phyloP scores from a whole-genome alignment of 768 basidiomycete species.

The Leccinum arenicola region DNA sequence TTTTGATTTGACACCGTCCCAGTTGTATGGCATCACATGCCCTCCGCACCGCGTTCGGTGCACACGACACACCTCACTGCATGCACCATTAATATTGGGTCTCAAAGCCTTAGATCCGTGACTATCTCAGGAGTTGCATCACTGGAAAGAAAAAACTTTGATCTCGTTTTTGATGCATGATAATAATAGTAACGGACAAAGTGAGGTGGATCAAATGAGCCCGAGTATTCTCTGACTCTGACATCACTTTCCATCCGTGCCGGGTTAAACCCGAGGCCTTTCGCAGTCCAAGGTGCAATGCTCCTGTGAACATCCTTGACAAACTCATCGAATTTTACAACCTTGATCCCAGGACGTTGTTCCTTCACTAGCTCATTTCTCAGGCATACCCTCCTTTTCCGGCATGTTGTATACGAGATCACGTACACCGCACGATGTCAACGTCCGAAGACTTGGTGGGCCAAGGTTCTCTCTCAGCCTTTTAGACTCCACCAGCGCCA shows the following conservation, averaged over 20 bases:
- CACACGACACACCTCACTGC: background rate
- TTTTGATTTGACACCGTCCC: slow-evolving; percentile 22
- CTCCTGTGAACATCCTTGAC: slow-evolving; percentile 11
- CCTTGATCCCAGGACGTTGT: slow-evolving; percentile 8
- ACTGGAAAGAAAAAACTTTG: slow-evolving; percentile 8
- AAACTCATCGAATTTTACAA: slow-evolving; percentile 6
- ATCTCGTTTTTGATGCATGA: background rate
- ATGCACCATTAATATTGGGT: slow-evolving; percentile 2
- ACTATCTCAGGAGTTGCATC: slow-evolving; percentile 9
- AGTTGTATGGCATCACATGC: slow-evolving; percentile 24
- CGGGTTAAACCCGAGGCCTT: slow-evolving; percentile 23
- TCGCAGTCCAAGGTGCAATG: slow-evolving; percentile 12
- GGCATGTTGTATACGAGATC: slow-evolving; percentile 19
- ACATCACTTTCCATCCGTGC: slow-evolving; percentile 18
- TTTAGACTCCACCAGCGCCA: slow-evolving; percentile 16
- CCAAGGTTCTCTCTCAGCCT: slow-evolving; percentile 25
- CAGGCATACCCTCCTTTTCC: slow-evolving; percentile 20
- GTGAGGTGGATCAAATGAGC: background rate
- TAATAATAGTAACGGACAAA: background rate
- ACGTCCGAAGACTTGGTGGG: slow-evolving; percentile 6
- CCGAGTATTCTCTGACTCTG: slow-evolving; percentile 16
- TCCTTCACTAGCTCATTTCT: slow-evolving; percentile 16
- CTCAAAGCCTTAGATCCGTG: slow-evolving; percentile 1
- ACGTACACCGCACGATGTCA: slow-evolving; percentile 23
- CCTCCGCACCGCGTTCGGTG: slow-evolving; percentile 6